Evolutionary conservation across 1,284 basidiomycete genomes (phyloP), one percentile per base, ranked within the genome.

Genomic region (Sutorius eximius): DNA sequence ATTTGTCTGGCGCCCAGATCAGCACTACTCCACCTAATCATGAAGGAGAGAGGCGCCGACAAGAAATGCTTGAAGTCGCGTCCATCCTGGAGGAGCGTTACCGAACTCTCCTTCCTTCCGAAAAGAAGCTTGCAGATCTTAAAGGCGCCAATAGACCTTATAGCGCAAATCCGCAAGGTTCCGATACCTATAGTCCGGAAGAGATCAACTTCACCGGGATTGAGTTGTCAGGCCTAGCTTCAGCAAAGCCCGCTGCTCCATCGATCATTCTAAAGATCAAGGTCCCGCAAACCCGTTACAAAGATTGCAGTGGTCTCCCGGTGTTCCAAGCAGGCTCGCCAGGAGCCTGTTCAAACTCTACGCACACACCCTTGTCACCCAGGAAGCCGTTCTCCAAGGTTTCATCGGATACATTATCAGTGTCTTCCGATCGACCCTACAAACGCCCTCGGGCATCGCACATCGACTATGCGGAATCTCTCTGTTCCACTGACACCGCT

Each of bases 51-150:
- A 76, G 86, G 56, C 77, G 87, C 46, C 76, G 85, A 53, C 75
- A 79, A 63, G 82, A 83, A 68, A 89, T 92, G 84, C 75, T 91
- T 12, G 80, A 82, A 44, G 78, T 83, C 18, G 89, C 89, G 13
- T 68, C 76, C 52, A 68, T 71, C 34, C 69, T 92, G 49, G 89
- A 90, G 63, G 81, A 83, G 53, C 83, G 89, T 43, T 91, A 89
- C 64, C 76, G 82, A 20, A 75, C 80, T 20, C 77, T 91, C 34
- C 77, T 91, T 16, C 86, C 87, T n/a, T 81, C 83, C 5, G 86
- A 88, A 52, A 74, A 78, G 57, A 69, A 68, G 51, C 62, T 66
- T 50, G 70, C 67, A 41, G 64, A 66, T 53, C 64, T 66, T 30
- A 70, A 52, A 43, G 58, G 52, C 15, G 59, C 61, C 43, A 63